Evolutionary conservation across 225 moss, liverwort and hornwort species (phyloP), one percentile per base, ranked within the genome.

Genomic region (Physcomitrium patens): DNA sequence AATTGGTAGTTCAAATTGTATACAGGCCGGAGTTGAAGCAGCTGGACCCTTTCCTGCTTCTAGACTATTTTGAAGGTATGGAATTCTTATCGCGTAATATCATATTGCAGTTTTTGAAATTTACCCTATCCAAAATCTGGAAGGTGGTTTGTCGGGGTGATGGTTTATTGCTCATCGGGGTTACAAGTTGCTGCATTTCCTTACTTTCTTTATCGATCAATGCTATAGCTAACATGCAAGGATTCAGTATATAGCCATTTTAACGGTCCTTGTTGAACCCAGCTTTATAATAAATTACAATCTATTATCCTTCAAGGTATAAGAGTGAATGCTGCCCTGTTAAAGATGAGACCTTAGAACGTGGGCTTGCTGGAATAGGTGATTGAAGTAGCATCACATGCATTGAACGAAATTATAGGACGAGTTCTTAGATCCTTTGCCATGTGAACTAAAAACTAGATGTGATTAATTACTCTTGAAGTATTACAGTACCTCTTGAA

Each of bases 21-120:
- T 81, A 24, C 90, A 95, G 95, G 83, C 96, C 93, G 48, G 96
- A 96, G 78, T 76, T 96, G 91, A 93, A 86, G 84, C 82, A 84
- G 48, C 67, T 96, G 79, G 96, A 96, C 69, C 96, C 96, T 5
- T 96, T 96, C 79, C 81, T 96, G 65, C 82, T 96, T 31, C 80
- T 96, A 50, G 96, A 96, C 46, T 91, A 87, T 19, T 93, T 91
- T 58, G 72, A 88, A 79, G 75, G 95, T 95, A 82, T 13, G 74
- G 12, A 7, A 8, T 20, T 8, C 2, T 0, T 27, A 3, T 42
- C 12, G 15, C 28, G 8, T 27, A 28, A 47, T 24, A 12, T 12
- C 7, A 10, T 2, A 12, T 48, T 42, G 10, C 27, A 3, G 6
- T 4, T 20, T n/a, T 60, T 60, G 18, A 47, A n/a, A 17, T 24